These are phyloP conservation scores for Kwoniella sp. DNA, from an alignment of 768 basidiomycete genomes.

Conservation along the genomic window DNA sequence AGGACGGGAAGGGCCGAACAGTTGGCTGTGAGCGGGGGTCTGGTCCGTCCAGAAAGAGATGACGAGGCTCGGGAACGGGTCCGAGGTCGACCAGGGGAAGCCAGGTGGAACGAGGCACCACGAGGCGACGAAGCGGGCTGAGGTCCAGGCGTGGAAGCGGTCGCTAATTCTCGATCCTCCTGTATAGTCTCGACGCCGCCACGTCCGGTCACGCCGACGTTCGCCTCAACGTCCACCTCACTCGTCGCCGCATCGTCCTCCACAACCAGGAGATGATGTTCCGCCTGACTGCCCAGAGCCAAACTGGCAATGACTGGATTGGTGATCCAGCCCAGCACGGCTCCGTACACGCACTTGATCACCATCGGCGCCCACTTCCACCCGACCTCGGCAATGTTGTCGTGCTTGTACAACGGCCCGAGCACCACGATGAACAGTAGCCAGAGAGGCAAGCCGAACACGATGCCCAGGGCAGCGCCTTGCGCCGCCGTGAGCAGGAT, in stretches of 20 bases:
- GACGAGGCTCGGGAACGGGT: slow-evolving; percentile 21
- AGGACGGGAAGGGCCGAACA: slow-evolving; percentile 5
- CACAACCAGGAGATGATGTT: slow-evolving; percentile 45
- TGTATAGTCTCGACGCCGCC: slow-evolving; percentile 11
- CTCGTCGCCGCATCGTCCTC: slow-evolving; percentile 4
- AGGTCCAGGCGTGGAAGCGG: no score
- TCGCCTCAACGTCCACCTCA: neutral
- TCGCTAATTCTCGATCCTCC: slow-evolving; percentile 23
- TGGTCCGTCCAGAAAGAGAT: neutral
- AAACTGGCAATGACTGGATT: slow-evolving; percentile 48
- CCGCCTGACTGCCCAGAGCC: slow-evolving; percentile 48
- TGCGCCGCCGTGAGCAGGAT: slow-evolving; percentile 41
- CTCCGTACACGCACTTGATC: slow-evolving; percentile 48
- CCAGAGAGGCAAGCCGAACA: slow-evolving; percentile 49
- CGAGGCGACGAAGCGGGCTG: no score
- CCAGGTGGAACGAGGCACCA: neutral
- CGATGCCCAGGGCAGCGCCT: slow-evolving; percentile 41
- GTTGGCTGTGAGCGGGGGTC: slow-evolving; percentile 11
- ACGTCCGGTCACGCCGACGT: neutral
- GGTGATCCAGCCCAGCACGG: slow-evolving; percentile 47
- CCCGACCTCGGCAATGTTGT: slow-evolving; percentile 22
- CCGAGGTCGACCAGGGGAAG: neutral
- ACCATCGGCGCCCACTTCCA: slow-evolving; percentile 46
- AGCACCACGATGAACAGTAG: slow-evolving; percentile 46
- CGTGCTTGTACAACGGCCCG: slow-evolving; percentile 45